Base-by-base conservation (phyloP, 2,329 filamentous ascomycete species). In the Pseudogymnoascus sp. region DNA sequence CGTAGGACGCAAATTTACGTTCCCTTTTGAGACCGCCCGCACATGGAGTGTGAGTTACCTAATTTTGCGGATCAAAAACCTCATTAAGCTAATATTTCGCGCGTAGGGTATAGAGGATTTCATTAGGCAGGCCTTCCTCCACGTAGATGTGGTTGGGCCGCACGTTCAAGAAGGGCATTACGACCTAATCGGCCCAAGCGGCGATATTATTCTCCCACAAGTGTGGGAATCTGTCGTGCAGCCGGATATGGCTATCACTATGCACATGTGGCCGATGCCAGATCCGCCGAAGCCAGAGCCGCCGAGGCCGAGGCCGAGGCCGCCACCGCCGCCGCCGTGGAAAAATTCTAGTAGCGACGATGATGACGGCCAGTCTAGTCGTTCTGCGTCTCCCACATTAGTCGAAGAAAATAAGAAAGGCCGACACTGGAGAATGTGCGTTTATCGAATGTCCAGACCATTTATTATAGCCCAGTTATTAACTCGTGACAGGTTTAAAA, bases 1-100 rank as follows among this genome's bases (percentile, higher is more conserved):
- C 1, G 85, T 96, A n/a, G 89, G 90, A 29, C 83, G 92, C 66
- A 95, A 93, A 74, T 96, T 94, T 73, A 92, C 84, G 75, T 94
- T 96, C 71, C 92, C 92, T 1, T 96, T 87, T 76, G 84, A 91
- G 65, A 74, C 93, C 31, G 95, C 90, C 74, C 84, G 86, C 71
- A 92, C 87, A 1, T 94, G 90, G 90, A 12, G 7, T 59, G 39
- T 42, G 12, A 42, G 39, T 42, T 3, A 12, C 39, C 39, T 62
- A 64, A 2, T 55, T 55, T 13, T 64, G 29, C 17, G 21, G 4
- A 15, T 21, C 17, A 17, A 6, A 42, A 42, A 12, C 17, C 15
- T 42, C 39, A 42, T 21, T 71, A 64, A 6, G 25, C 42, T 59
- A 67, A 42, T 4, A 21, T 21, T 12, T 42, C 7, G 39, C 17